Conservation (phyloP, 768 basidiomycete species). For the Coprinopsis sp. region DNA sequence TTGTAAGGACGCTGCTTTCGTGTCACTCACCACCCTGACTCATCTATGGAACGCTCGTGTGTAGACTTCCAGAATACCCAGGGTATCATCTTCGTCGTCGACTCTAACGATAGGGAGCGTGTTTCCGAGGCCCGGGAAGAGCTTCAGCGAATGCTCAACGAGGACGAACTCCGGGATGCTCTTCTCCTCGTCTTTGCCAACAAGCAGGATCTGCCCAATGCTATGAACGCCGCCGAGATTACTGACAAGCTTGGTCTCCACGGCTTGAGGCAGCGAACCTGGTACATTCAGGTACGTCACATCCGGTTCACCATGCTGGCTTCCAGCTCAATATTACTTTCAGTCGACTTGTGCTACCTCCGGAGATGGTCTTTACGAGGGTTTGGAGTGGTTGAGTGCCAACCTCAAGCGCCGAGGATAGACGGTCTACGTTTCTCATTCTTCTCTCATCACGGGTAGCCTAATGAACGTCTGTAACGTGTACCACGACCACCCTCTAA, state of each 20-base stretch:
- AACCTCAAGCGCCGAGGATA: constrained; percentile 86
- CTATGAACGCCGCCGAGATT: constrained; percentile 99
- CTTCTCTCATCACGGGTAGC: constrained; percentile 35
- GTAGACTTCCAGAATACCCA: constrained; percentile 99
- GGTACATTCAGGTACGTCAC: constrained; percentile 87
- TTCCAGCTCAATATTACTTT: constrained; percentile 1
- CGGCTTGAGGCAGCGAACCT: constrained; percentile 92
- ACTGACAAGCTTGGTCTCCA: constrained; percentile 99
- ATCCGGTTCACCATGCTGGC: constrained; percentile 8
- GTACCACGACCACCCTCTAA: constrained; percentile 53
- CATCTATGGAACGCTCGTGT: constrained; percentile 15
- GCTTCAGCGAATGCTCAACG: constrained; percentile 98
- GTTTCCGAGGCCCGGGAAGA: constrained; percentile 98
- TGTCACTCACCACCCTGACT: constrained; percentile 11
- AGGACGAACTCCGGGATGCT: constrained; percentile 98
- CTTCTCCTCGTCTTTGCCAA: constrained; percentile 99
- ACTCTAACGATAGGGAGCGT: constrained; percentile 99
- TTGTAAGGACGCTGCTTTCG: constrained; percentile 57
- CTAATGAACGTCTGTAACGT: constrained; percentile 47
- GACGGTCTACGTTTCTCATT: constrained; percentile 29
- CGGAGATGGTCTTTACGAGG: constrained; percentile 98
- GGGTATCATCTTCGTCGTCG: constrained; percentile 99
- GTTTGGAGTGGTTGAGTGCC: constrained; percentile 92
- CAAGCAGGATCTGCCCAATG: constrained; percentile 99
- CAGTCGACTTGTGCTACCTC: constrained; percentile 98